phyloP scores from a whole-genome alignment of 2,329 filamentous ascomycete species.

The Ophiostoma sp. region DNA sequence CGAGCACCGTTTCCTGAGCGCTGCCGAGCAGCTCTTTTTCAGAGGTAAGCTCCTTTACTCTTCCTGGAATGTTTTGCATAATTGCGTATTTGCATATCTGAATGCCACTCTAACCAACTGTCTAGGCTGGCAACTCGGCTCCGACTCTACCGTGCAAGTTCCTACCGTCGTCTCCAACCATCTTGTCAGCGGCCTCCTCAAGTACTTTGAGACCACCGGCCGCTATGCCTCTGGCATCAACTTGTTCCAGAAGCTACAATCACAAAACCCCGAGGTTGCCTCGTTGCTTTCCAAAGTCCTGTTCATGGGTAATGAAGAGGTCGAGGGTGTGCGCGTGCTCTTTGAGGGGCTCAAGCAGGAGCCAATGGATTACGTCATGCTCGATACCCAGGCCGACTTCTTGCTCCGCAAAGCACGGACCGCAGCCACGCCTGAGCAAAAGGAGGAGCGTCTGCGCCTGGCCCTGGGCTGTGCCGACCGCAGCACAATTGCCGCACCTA shows the following conservation, averaged over 20 bases:
- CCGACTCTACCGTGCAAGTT: constrained; percentile 94
- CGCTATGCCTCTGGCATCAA: constrained; percentile 95
- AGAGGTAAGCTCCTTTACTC: constrained; percentile 52
- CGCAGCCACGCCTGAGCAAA: constrained; percentile 49
- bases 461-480: constrained; percentile 90
- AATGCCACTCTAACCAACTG: background rate
- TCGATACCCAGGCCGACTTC: constrained; percentile 91
- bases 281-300: constrained; percentile 86
- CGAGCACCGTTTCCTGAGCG: constrained; percentile 91
- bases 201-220: constrained; percentile 93
- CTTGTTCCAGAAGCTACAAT: constrained; percentile 90
- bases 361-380: constrained; percentile 95
- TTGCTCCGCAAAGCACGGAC: constrained; percentile 73
- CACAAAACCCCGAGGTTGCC: constrained; percentile 86
- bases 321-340: constrained; percentile 84
- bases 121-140: constrained; percentile 89
- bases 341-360: constrained; percentile 84
- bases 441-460: constrained; percentile 68
- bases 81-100: no score
- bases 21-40: constrained; percentile 93
- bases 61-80: no score
- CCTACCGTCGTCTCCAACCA: constrained; percentile 96
- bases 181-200: constrained; percentile 83
- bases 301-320: constrained; percentile 93
- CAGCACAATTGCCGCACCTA: constrained; percentile 89